These are phyloP conservation scores for Protomyces arabidopsidicola DNA, from an alignment of 1,139 yeast genomes.

Conservation along the genomic window DNA sequence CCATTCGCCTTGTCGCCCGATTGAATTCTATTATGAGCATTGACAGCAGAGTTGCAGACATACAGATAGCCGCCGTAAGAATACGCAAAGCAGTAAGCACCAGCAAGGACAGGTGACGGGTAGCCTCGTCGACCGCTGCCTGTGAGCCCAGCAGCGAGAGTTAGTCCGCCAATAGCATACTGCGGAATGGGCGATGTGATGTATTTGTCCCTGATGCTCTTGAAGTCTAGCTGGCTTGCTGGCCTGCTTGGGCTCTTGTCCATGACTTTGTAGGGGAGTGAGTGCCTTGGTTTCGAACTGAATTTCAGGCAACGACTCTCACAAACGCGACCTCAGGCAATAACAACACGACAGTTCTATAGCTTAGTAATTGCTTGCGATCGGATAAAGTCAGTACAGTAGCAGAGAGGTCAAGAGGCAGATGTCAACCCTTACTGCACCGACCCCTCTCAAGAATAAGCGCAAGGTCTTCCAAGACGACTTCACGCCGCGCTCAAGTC, in stretches of 20 bases:
- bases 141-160: not conserved
- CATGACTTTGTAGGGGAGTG: too few relatives aligned
- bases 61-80: not conserved
- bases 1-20: not conserved
- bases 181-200: not conserved
- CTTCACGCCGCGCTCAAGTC: conserved; percentile 15
- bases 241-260: too few relatives aligned
- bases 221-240: not conserved
- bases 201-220: not conserved
- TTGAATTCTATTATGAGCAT: not conserved
- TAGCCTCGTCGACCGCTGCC: not conserved
- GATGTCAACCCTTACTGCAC: not conserved
- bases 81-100: not conserved
- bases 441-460: conserved; percentile 9
- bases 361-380: too few relatives aligned
- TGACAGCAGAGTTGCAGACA: not conserved
- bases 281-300: too few relatives aligned
- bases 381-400: too few relatives aligned
- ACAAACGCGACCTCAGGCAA: too few relatives aligned
- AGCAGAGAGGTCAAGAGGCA: too few relatives aligned
- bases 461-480: conserved; percentile 19
- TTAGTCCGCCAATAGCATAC: not conserved
- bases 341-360: too few relatives aligned
- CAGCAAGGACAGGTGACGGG: not conserved
- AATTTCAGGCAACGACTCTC: too few relatives aligned